Conservation (phyloP, 768 basidiomycete genomes). For the Phaeotremella fagi region DNA sequence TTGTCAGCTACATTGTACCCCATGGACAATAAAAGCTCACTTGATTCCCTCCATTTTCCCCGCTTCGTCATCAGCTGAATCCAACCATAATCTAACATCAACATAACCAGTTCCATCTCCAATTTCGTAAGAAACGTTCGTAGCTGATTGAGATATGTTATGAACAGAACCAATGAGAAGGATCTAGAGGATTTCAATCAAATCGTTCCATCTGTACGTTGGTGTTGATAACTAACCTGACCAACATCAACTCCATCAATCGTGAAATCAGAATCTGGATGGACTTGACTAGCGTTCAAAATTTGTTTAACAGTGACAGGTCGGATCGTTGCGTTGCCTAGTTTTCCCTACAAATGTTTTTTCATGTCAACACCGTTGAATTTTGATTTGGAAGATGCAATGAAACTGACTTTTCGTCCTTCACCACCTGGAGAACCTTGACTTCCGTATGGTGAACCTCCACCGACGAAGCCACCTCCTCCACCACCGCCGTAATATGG, state of each 20-base stretch:
- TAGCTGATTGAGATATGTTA: constrained; percentile 64
- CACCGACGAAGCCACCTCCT: constrained; percentile 28
- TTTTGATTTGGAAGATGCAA: background rate
- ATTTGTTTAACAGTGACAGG: constrained; percentile 78
- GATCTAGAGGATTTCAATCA: constrained; percentile 59
- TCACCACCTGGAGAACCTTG: constrained; percentile 32
- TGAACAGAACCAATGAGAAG: constrained; percentile 70
- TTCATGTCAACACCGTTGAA: background rate
- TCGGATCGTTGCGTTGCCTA: constrained; percentile 53
- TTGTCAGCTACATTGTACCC: background rate
- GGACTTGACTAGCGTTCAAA: constrained; percentile 68
- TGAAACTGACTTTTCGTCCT: constrained; percentile 28
- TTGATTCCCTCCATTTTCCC: constrained; percentile 45
- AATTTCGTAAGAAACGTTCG: constrained; percentile 71
- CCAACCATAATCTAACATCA: constrained; percentile 61
- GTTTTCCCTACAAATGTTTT: constrained; percentile 17
- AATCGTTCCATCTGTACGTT: too few relatives aligned
- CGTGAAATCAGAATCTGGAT: constrained; percentile 82
- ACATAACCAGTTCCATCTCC: constrained; percentile 71
- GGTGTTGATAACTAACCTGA: constrained; percentile 62
- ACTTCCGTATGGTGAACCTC: constrained; percentile 36
- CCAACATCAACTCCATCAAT: constrained; percentile 76
- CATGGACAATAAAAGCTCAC: constrained; percentile 28
- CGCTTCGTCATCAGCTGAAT: constrained; percentile 59
- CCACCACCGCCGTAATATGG: constrained; percentile 39